Percentiles rank a stretch among this genome's conserved stretches.
phyloP scores from a whole-genome alignment of 306 rosid species.

The Comarum palustre region DNA sequence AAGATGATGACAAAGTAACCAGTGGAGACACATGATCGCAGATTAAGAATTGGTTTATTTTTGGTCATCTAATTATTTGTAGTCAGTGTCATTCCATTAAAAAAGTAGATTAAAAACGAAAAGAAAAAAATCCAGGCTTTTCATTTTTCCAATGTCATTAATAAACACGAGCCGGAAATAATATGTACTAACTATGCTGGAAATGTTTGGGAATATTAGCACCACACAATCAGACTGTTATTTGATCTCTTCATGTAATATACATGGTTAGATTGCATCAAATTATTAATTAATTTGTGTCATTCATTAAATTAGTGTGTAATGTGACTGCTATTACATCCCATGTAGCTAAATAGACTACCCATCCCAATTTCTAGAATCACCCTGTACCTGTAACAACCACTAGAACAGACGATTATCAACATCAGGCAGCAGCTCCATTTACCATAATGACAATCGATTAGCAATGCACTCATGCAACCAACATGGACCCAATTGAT shows the following conservation, averaged over 20 bases:
- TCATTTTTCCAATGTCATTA: not conserved
- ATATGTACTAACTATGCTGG: not conserved
- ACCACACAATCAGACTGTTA: not conserved
- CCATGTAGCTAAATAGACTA: not conserved
- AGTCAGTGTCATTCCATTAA: not conserved
- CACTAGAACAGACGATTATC: not conserved
- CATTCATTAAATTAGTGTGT: not conserved
- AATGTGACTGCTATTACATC: not conserved
- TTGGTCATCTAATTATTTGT: not conserved
- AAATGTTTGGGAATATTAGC: not conserved
- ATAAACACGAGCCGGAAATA: not conserved
- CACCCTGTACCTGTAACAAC: not conserved
- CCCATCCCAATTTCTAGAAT: not conserved
- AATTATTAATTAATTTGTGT: not conserved
- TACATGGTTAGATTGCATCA: not conserved
- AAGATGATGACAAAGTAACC: not conserved
- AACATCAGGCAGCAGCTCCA: not conserved
- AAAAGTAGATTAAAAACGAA: not conserved
- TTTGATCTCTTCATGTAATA: not conserved
- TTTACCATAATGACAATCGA: not conserved
- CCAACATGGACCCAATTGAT: constrained; percentile 1
- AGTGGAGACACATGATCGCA: not conserved
- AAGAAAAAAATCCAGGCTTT: not conserved
- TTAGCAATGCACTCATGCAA: not conserved
- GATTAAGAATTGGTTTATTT: not conserved